A percentile compares a stretch with the other conserved stretches of the same genome.
Conservation (phyloP, 805 yeast species). For the Diddensiella santjacobensis region DNA sequence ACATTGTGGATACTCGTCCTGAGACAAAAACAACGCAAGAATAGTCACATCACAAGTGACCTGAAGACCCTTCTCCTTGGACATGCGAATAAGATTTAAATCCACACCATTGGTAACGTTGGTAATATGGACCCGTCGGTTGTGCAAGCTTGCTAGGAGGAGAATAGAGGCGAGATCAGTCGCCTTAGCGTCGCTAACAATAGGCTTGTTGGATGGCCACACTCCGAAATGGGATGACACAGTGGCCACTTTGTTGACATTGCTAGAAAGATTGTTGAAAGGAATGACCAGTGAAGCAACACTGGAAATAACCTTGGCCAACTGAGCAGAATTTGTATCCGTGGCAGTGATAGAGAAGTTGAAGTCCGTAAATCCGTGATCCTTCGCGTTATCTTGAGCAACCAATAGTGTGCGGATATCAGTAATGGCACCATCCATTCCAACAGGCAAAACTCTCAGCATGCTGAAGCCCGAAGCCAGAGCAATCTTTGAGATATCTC, state of each 20-base stretch:
- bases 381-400: constrained; percentile 53
- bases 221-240: constrained; percentile 73
- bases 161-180: constrained; percentile 91
- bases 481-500: constrained; percentile 63
- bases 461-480: constrained; percentile 86
- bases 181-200: constrained; percentile 86
- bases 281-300: constrained; percentile 83
- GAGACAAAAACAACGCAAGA: constrained; percentile 67
- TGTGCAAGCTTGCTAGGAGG: constrained; percentile 82
- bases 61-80: constrained; percentile 72
- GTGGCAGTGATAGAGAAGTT: constrained; percentile 82
- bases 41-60: constrained; percentile 91
- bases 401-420: constrained; percentile 63
- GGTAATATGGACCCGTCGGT: constrained; percentile 81
- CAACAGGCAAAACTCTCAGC: constrained; percentile 73
- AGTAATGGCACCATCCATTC: constrained; percentile 58
- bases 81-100: constrained; percentile 75
- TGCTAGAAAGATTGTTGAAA: constrained; percentile 61
- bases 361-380: constrained; percentile 70
- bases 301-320: constrained; percentile 55
- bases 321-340: constrained; percentile 57
- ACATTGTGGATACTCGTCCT: constrained; percentile 65
- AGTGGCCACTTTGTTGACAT: constrained; percentile 61
- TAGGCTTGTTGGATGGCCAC: constrained; percentile 83
- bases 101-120: constrained; percentile 80